These are phyloP conservation scores for Serendipita vermifera DNA, from an alignment of 768 basidiomycete genomes.

Conservation along the genomic window DNA sequence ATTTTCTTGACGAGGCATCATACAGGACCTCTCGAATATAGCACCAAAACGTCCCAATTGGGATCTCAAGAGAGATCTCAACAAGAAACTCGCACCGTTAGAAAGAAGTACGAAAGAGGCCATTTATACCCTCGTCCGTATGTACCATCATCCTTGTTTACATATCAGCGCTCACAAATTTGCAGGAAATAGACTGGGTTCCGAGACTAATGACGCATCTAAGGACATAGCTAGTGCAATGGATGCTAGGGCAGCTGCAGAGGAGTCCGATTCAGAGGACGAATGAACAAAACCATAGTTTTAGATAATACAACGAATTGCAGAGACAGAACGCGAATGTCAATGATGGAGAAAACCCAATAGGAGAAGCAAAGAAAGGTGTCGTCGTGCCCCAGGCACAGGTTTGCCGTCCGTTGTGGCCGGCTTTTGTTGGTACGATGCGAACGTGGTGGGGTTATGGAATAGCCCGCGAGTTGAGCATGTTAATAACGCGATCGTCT, in stretches of 20 bases:
- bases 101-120: slow-evolving; percentile 86
- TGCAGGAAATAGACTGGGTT: slow-evolving; percentile 52
- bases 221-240: slow-evolving; percentile 75
- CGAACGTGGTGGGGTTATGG: slow-evolving; percentile 3
- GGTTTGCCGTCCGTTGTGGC: background rate
- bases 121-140: slow-evolving; percentile 86
- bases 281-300: slow-evolving; percentile 4
- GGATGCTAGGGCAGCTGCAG: slow-evolving; percentile 36
- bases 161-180: background rate
- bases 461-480: slow-evolving; percentile 7
- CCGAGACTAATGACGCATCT: slow-evolving; percentile 11
- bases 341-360: background rate
- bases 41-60: slow-evolving; percentile 94
- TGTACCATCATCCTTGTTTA: slow-evolving; percentile 24
- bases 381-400: background rate
- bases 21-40: slow-evolving; percentile 88
- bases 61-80: slow-evolving; percentile 90
- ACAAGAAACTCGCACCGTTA: slow-evolving; percentile 77
- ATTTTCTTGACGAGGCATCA: background rate
- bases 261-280: slow-evolving; percentile 1
- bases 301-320: no score
- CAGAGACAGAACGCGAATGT: background rate
- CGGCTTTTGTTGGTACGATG: no score
- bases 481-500: slow-evolving; percentile 6
- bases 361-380: background rate